Conservation (phyloP, 768 basidiomycete species). For the Tulasnella sp. region DNA sequence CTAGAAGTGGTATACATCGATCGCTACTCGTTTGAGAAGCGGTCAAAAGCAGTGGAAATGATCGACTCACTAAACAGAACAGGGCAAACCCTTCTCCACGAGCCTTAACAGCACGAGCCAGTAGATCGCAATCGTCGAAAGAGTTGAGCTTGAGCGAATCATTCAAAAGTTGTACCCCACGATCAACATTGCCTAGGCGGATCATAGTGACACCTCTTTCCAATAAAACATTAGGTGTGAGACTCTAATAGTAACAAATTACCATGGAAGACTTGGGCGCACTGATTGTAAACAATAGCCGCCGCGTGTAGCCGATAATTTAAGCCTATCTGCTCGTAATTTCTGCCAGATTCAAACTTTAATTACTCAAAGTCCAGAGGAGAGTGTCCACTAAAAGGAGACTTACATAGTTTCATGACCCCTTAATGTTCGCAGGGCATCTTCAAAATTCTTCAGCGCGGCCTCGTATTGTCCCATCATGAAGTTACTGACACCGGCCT, state of each 20-base stretch:
- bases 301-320: slow-evolving; percentile 78
- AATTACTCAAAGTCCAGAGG: not conserved
- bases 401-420: slow-evolving; percentile 76
- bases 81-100: slow-evolving; percentile 82
- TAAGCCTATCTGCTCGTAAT: slow-evolving; percentile 89
- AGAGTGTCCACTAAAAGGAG: too few relatives aligned
- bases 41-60: not conserved
- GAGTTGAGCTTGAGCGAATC: slow-evolving; percentile 61
- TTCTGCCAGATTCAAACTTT: slow-evolving; percentile 34
- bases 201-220: slow-evolving; percentile 54
- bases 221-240: not conserved
- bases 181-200: slow-evolving; percentile 50
- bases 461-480: slow-evolving; percentile 64
- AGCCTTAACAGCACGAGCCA: slow-evolving; percentile 81
- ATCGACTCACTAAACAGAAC: slow-evolving; percentile 70
- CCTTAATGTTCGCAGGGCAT: slow-evolving; percentile 66
- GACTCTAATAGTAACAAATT: not conserved
- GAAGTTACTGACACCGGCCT: slow-evolving; percentile 86
- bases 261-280: not conserved
- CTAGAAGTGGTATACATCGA: slow-evolving; percentile 29
- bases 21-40: too few relatives aligned
- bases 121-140: slow-evolving; percentile 76
- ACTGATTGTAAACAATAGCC: slow-evolving; percentile 81
- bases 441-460: slow-evolving; percentile 73
- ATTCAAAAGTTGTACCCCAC: slow-evolving; percentile 61